phyloP scores from a whole-genome alignment of 305 asterid genomes.

The Fraxinus floribunda region DNA sequence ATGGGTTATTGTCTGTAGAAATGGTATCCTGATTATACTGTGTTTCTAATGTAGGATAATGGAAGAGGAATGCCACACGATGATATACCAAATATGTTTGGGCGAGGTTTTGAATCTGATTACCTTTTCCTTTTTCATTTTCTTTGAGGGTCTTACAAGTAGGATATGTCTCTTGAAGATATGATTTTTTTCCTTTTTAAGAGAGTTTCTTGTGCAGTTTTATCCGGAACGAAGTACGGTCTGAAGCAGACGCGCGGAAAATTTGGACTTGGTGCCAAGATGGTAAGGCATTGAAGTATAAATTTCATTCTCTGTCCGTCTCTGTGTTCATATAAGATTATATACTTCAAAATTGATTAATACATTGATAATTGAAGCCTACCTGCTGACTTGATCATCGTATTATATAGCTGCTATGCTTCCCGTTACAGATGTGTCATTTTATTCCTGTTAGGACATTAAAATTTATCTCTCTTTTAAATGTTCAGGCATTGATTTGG shows the following conservation, averaged over 20 bases:
- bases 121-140: background rate
- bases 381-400: background rate
- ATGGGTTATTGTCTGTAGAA: conserved; percentile 9
- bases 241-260: conserved; percentile 94
- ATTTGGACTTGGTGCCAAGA: conserved; percentile 93
- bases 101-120: conserved; percentile 63
- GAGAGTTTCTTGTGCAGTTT: conserved; percentile 52
- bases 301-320: conserved; percentile 8
- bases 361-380: conserved; percentile 15
- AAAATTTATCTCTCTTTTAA: conserved; percentile 4
- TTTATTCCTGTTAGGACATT: conserved; percentile 5
- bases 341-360: background rate
- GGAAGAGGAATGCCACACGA: conserved; percentile 98
- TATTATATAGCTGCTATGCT: background rate
- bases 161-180: conserved; percentile 5
- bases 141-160: background rate
- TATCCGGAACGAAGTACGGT: conserved; percentile 91
- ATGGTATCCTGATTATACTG: conserved; percentile 27
- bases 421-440: background rate
- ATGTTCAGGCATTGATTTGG: conserved; percentile 85
- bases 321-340: conserved; percentile 2
- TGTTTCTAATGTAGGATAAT: conserved; percentile 61
- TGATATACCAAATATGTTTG: conserved; percentile 95
- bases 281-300: conserved; percentile 47
- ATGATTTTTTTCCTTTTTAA: conserved; percentile 25